Percentiles rank a stretch among this genome's conserved stretches.
phyloP scores from a whole-genome alignment of 495 filamentous ascomycete species.

The Oidiodendron maius region DNA sequence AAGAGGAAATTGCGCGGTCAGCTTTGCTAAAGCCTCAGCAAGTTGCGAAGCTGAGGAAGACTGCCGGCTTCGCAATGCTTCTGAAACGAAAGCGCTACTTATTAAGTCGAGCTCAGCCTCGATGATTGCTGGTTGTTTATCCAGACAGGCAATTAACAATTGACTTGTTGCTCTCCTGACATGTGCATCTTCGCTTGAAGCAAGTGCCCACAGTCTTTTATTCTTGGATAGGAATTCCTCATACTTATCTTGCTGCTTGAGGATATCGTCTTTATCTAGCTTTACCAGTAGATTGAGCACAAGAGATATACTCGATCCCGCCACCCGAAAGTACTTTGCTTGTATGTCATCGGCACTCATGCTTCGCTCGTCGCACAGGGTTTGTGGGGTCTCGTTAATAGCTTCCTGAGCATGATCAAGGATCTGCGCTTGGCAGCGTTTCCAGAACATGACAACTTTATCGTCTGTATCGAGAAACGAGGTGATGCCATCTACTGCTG shows the following conservation, averaged over 20 bases:
- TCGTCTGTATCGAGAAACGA: constrained; percentile 71
- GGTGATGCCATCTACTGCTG: constrained; percentile 68
- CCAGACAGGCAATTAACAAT: constrained; percentile 55
- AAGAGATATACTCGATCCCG: constrained; percentile 57
- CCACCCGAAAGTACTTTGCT: constrained; percentile 76
- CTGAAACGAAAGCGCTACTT: constrained; percentile 59
- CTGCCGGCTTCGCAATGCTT: constrained; percentile 64
- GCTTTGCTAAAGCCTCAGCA: constrained; percentile 50
- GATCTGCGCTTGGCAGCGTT: constrained; percentile 65
- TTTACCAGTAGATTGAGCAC: constrained; percentile 46
- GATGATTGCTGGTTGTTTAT: constrained; percentile 45
- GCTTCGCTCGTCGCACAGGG: constrained; percentile 82
- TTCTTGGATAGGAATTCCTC: constrained; percentile 53
- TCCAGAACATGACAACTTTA: constrained; percentile 71
- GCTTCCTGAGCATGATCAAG: constrained; percentile 76
- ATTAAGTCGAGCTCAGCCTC: constrained; percentile 49
- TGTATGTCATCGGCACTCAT: constrained; percentile 78
- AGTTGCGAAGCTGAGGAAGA: constrained; percentile 66
- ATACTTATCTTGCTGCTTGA: constrained; percentile 40
- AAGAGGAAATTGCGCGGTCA: constrained; percentile 58
- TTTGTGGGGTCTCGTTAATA: constrained; percentile 69
- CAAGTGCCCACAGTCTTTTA: constrained; percentile 71
- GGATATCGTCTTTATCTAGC: constrained; percentile 40
- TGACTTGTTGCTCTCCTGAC: constrained; percentile 66
- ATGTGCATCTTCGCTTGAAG: constrained; percentile 56